Evolutionary conservation across 2,329 filamentous ascomycete genomes (phyloP), one percentile per base, ranked within the genome.

Genomic region (Epichloe brachyelytri): DNA sequence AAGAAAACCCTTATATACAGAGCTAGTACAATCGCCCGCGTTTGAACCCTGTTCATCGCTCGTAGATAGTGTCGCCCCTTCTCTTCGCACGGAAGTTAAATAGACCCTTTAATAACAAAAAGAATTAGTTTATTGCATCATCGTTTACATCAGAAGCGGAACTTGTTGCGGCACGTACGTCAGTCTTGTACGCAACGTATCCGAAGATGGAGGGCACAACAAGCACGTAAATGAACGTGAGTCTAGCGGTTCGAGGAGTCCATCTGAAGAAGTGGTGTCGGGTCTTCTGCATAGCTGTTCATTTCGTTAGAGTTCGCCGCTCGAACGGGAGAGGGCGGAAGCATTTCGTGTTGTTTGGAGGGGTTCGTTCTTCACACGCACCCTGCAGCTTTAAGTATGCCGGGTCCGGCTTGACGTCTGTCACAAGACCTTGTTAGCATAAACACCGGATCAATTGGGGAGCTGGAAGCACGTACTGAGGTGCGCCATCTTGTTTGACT

Each of bases 181-280:
- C 91, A 55, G 84, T 90, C 64, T 79, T 81, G 67, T 86, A 94
- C 53, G 81, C 88, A 51, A 87, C 63, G 63, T 83, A 82, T 45
- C 82, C 82, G 58, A 95, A 61, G 52, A 86, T 73, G 40, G 72
- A 68, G 7, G 93, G 93, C 43, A 96, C 78, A 50, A 83, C 72
- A 36, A 82, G 72, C 53, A 85, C 78, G 69, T 91, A 96, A 57
- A 84, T 74, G 65, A 96, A 80, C 4, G 84, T 83, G 62, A 96
- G 69, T 72, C 80, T 82, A 33, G 88, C 88, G 44, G 88, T 95
- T 63, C 86, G 78, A 49, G 82, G 79, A 37, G 86, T 97, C 88
- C 88, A 97, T 69, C 88, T 80, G 79, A 97, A 98, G 79, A 88
- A 95, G 72, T 88, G 88, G 79, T 90, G 85, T 58, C 93, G 85